Base-by-base conservation (phyloP, 495 filamentous ascomycete genomes). In the Aspergillus mulundensis region DNA sequence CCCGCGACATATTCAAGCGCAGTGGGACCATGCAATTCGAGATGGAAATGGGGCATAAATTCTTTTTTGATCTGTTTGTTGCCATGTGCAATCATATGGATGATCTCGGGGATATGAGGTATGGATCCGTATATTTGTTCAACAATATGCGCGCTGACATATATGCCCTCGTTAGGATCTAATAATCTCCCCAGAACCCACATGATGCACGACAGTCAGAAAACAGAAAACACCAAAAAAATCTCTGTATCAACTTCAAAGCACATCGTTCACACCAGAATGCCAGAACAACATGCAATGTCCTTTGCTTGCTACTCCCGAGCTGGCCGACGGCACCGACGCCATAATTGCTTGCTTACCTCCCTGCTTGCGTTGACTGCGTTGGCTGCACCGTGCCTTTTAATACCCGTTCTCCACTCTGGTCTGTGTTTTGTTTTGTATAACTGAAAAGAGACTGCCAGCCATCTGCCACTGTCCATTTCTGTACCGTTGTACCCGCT, bases 31-130 rank as follows among this genome's bases (percentile, higher is more conserved):
- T 97, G 91, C 90, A 95, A 82, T 85, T 87, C 78, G 91, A 97
- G 81, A 96, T 97, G 91, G 88, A 95, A 75, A 84, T 84, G 70
- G 89, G 89, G 58, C 90, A 85, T 66, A 85, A 88, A 77, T 80
- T 96, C 69, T 97, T 95, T 81, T 96, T 97, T 76, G 91, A 96
- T 81, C 79, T 97, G 70, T 97, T 96, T 73, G 91, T 96, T 64
- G 90, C 91, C 58, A 88, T 97, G 88, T 94, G 90, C 81, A 95
- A 95, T 75, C 90, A 95, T 78, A 85, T 96, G 67, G 90, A 95
- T 79, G 90, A 95, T 72, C 81, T 95, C 72, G 83, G 84, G 73
- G 87, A 89, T 46, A 65, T 75, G 49, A 64, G 69, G 74, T 78
- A 67, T 43, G 66, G 28, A 18, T 7, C 54, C 24, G 21, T 43